Conservation (phyloP, 106 monocot genomes). For the Posidonia australis region DNA sequence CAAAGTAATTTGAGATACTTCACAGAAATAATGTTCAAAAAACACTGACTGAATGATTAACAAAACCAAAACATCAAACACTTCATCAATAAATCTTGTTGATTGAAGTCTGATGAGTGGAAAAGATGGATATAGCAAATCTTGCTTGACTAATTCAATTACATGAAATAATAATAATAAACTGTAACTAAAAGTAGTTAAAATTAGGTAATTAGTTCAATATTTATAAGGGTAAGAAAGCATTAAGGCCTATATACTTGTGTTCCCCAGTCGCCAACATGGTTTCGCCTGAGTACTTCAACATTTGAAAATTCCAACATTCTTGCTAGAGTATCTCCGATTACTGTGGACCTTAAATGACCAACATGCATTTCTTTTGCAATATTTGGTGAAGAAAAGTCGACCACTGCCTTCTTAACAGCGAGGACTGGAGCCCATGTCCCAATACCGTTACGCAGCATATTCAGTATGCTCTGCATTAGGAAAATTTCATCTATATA, state of each 20-base stretch:
- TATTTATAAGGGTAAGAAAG: background rate
- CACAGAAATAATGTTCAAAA: no score
- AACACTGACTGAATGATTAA: no score
- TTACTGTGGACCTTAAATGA: constrained; percentile 89
- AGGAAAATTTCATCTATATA: background rate
- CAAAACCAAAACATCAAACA: no score
- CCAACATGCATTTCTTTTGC: constrained; percentile 99
- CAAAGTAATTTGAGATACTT: no score
- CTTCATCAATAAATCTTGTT: no score
- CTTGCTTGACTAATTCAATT: no score
- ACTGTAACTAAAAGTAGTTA: no score
- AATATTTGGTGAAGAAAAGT: constrained; percentile 97
- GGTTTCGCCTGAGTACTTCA: constrained; percentile 87
- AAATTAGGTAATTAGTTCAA: no score
- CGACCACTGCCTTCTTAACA: constrained; percentile 63
- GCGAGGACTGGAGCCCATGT: constrained; percentile 75
- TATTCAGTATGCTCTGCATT: constrained; percentile 60
- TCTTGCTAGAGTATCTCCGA: constrained; percentile 84
- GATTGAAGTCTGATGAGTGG: no score
- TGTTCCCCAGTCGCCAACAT: constrained; percentile 99
- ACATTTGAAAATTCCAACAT: constrained; percentile 98
- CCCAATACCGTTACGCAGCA: constrained; percentile 70
- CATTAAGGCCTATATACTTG: constrained; percentile 39
- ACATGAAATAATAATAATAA: no score
- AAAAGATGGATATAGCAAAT: no score